Evolutionary conservation across 306 rosid species (phyloP).

Genomic region (Fagus crenata): DNA sequence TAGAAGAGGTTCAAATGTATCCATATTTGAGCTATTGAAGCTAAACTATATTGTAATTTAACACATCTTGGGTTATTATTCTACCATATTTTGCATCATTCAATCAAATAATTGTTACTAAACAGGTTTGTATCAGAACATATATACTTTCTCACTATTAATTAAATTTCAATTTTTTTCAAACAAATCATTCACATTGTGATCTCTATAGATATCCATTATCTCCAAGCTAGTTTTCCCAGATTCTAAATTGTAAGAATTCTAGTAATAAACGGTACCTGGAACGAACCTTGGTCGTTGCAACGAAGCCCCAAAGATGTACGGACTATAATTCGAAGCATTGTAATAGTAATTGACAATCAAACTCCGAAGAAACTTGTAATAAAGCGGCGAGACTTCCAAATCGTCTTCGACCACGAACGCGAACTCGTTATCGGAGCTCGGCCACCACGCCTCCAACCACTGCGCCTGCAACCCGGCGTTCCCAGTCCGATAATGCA

Average conservation of each 20-base stretch:
- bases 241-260: not conserved
- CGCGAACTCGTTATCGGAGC: conserved; percentile 70
- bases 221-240: not conserved
- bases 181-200: not conserved
- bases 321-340: conserved; percentile 72
- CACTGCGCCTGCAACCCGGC: conserved; percentile 96
- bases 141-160: not conserved
- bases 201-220: not conserved
- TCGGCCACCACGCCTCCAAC: conserved; percentile 99
- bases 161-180: not conserved
- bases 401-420: conserved; percentile 89
- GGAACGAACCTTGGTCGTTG: conserved; percentile 99
- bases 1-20: too few relatives aligned
- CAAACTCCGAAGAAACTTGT: conserved; percentile 62
- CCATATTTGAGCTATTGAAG: not conserved
- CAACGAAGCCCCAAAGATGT: conserved; percentile 74
- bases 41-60: not conserved
- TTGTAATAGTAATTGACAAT: conserved; percentile 74
- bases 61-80: not conserved
- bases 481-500: conserved; percentile 75
- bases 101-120: not conserved
- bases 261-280: conserved; percentile 57
- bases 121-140: not conserved
- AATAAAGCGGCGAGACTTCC: conserved; percentile 85
- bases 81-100: not conserved